These are phyloP conservation scores for Coccomyxa subellipsoidea DNA, from an alignment of 163 green algal genomes.

Conservation along the genomic window DNA sequence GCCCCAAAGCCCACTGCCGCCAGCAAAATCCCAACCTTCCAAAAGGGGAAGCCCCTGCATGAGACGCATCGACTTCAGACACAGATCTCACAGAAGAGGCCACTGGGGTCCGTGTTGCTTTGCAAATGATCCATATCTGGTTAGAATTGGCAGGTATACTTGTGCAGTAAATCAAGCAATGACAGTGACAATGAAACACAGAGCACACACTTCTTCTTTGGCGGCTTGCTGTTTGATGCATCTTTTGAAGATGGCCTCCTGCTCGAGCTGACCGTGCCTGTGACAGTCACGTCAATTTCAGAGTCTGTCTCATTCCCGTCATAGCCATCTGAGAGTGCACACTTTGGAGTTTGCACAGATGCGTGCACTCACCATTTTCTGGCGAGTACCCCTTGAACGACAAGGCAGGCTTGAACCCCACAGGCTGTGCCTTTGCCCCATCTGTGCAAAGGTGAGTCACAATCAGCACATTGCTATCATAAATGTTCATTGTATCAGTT, in stretches of 20 bases:
- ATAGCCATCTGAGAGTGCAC: no score
- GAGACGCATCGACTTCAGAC: not conserved
- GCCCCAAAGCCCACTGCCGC: not conserved
- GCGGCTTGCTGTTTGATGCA: not conserved
- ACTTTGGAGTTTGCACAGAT: not conserved
- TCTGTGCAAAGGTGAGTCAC: no score
- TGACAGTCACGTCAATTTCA: no score
- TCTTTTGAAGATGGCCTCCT: not conserved
- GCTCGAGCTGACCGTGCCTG: not conserved
- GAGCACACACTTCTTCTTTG: not conserved
- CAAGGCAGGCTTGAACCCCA: constrained; percentile 4
- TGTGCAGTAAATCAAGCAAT: no score
- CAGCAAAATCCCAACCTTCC: not conserved
- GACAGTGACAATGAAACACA: no score
- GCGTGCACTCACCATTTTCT: not conserved
- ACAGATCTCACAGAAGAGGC: no score
- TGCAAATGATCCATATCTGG: no score
- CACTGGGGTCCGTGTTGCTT: no score
- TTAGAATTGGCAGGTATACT: no score
- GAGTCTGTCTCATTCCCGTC: no score
- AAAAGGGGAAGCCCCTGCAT: not conserved
- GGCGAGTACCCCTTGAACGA: constrained; percentile 9
- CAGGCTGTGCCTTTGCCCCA: not conserved
- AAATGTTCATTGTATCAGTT: no score
- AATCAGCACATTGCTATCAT: no score